Evolutionary conservation across 2,329 filamentous ascomycete genomes (phyloP).

Genomic region (Coniella lustricola): DNA sequence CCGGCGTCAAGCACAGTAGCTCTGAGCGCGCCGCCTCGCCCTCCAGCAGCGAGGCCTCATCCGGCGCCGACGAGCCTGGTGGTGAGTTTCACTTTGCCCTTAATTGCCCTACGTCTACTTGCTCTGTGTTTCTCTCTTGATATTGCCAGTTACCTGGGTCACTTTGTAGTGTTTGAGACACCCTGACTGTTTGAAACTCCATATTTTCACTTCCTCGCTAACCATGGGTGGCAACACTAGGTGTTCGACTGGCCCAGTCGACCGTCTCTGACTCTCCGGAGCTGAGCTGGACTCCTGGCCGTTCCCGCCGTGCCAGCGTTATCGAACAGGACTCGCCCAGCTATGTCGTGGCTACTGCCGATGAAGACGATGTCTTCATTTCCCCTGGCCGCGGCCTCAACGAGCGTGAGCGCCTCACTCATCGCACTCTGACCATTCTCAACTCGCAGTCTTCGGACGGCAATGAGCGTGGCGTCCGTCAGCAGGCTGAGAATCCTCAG

Average conservation of each 20-base stretch:
- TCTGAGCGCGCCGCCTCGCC: slow-evolving; percentile 9
- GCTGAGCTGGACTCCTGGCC: too few species aligned
- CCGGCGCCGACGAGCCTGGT: slow-evolving; percentile 2
- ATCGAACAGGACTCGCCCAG: not conserved
- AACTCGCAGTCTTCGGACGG: slow-evolving; percentile 9
- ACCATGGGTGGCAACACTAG: not conserved
- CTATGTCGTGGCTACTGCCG: not conserved
- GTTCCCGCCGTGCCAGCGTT: not conserved
- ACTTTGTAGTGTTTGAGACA: not conserved
- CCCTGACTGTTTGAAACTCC: too few species aligned
- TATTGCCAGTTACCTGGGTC: not conserved
- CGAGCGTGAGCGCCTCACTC: slow-evolving; percentile 6
- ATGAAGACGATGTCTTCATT: slow-evolving; percentile 8
- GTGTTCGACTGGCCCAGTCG: too few species aligned
- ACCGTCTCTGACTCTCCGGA: too few species aligned
- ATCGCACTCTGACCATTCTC: not conserved
- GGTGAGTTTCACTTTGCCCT: not conserved
- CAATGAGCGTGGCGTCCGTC: slow-evolving; percentile 6
- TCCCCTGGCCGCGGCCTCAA: slow-evolving; percentile 3
- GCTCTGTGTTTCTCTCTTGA: not conserved
- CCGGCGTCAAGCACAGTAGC: not conserved
- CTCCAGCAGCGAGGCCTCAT: slow-evolving; percentile 6
- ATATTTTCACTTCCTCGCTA: too few species aligned
- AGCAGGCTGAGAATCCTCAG: too few species aligned
- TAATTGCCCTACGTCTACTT: too few species aligned